Evolutionary conservation across 2,329 filamentous ascomycete species (phyloP), one percentile per base, ranked within the genome.

Genomic region (Corinectria fuckeliana): DNA sequence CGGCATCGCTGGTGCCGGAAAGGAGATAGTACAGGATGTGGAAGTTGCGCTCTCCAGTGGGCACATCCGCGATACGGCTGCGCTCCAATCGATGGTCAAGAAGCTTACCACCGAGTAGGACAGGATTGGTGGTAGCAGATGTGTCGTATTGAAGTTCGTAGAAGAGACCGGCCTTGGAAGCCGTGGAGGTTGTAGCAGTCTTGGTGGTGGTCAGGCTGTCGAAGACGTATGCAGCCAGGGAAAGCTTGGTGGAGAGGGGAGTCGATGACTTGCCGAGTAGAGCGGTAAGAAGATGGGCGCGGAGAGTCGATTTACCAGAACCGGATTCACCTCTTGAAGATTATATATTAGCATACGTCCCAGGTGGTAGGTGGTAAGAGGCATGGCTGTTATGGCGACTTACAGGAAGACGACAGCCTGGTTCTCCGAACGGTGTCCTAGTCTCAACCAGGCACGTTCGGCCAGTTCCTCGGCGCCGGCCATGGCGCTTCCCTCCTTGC

Each of bases 71-170:
- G 63, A 99, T 93, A 63, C 95, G 87, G 77, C 93, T 97, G 57
- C 95, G 84, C 77, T 99, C 95, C 47, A 99, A 81, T 67, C 95
- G 87, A 75, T 99, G 95, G 69, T 98, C 93, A 42, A 99, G 83
- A 14, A 99, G 83, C 78, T 99, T 98, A 68, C 92, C 94, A 78
- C 95, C 95, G 65, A 99, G 91, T 25, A 99, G 83, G 3, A 93
- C 88, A 1, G 95, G 95, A 71, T 91, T 93, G 23, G 91, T 89
- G 0, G 89, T 90, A 0, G 93, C 89, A 0, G 92, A 88, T 1
- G 92, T 96, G 75, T 99, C 94, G 74, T 99, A 99, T 76, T 99
- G 95, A 39, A 99, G 83, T 76, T 99, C 95, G 75, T 95, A 95
- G 74, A 96, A 97, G 14, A 99, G 84, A 63, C 95, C 95, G 10